Evolutionary conservation across 805 yeast genomes (phyloP).

Genomic region (Hanseniaspora hatyaiensis): DNA sequence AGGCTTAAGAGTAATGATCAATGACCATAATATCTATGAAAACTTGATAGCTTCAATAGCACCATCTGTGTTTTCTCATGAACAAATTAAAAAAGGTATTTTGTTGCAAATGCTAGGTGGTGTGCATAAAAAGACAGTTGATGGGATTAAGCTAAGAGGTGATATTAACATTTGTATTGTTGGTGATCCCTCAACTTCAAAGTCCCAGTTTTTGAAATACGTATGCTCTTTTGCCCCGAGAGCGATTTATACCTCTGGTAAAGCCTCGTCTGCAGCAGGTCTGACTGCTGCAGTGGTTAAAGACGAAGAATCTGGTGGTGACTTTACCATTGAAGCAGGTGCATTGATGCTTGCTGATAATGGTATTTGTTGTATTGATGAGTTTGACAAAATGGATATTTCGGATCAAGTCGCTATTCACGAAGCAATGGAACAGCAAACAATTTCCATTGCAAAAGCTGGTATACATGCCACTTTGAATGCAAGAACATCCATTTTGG

Average conservation of each 20-base stretch:
- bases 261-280: slow-evolving; percentile 98
- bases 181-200: slow-evolving; percentile 98
- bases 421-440: slow-evolving; percentile 99
- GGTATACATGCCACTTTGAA: slow-evolving; percentile 96
- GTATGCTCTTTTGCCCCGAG: slow-evolving; percentile 86
- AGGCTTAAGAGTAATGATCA: slow-evolving; percentile 81
- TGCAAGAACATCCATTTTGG: slow-evolving; percentile 90
- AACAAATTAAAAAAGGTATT: slow-evolving; percentile 80
- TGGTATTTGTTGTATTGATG: slow-evolving; percentile 97
- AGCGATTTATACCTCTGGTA: slow-evolving; percentile 93
- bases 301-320: slow-evolving; percentile 87
- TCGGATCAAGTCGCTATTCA: slow-evolving; percentile 96
- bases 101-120: slow-evolving; percentile 87
- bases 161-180: slow-evolving; percentile 93
- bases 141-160: slow-evolving; percentile 95
- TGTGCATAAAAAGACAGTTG: slow-evolving; percentile 80
- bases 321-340: slow-evolving; percentile 95
- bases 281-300: slow-evolving; percentile 94
- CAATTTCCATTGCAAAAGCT: slow-evolving; percentile 95
- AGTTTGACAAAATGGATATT: slow-evolving; percentile 94
- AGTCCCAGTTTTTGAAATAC: slow-evolving; percentile 89
- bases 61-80: slow-evolving; percentile 91
- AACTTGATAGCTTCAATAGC: slow-evolving; percentile 77
- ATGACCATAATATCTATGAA: slow-evolving; percentile 66
- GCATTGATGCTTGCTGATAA: slow-evolving; percentile 97